phyloP scores from a whole-genome alignment of 768 basidiomycete genomes.

The Pleurotus tuoliensis region DNA sequence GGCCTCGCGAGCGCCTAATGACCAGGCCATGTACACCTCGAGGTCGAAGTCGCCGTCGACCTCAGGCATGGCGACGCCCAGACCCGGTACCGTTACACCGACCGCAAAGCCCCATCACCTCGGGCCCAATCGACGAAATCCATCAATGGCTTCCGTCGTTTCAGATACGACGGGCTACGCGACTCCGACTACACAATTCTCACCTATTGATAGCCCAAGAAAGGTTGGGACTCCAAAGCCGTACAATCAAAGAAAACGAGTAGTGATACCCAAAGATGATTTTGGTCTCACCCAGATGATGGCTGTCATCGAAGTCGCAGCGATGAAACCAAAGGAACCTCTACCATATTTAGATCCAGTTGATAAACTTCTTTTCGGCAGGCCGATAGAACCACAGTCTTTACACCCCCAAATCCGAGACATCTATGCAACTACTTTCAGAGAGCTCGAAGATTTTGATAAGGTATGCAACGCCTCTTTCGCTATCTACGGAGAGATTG shows the following conservation, averaged over 20 bases:
- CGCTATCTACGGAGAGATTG: not conserved
- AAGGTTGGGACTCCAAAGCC: constrained; percentile 27
- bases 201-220: constrained; percentile 14
- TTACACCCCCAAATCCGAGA: constrained; percentile 72
- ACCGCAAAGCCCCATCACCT: constrained; percentile 14
- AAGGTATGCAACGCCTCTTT: constrained; percentile 41
- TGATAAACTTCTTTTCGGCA: constrained; percentile 72
- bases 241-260: constrained; percentile 34
- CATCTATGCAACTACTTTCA: constrained; percentile 67
- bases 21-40: not conserved
- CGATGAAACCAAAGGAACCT: constrained; percentile 31
- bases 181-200: constrained; percentile 31
- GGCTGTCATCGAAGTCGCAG: constrained; percentile 75
- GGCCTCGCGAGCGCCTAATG: constrained; percentile 25
- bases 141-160: constrained; percentile 72
- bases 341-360: constrained; percentile 49
- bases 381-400: constrained; percentile 51
- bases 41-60: constrained; percentile 15
- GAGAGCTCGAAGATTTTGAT: constrained; percentile 76
- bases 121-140: constrained; percentile 44
- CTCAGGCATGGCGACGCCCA: constrained; percentile 11
- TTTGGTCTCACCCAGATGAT: constrained; percentile 87
- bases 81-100: constrained; percentile 12
- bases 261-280: constrained; percentile 67
- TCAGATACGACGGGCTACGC: constrained; percentile 58